phyloP scores from a whole-genome alignment of 805 yeast species.

The Alloascoidea hylecoeti region DNA sequence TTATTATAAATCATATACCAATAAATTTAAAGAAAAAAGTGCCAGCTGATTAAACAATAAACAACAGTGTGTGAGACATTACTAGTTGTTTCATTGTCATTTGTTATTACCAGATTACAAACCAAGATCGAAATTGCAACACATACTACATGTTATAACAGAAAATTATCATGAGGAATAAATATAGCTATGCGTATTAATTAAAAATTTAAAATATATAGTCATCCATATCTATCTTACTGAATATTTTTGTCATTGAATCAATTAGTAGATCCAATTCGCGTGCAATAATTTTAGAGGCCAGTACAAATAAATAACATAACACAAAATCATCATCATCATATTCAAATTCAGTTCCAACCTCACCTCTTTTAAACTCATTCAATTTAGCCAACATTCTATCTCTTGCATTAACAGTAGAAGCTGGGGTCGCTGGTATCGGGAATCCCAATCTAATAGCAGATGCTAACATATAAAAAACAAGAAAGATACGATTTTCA shows the following conservation, averaged over 20 bases:
- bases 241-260: background rate
- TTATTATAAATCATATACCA: too few species aligned
- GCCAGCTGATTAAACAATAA: too few species aligned
- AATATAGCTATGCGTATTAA: too few species aligned
- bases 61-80: too few species aligned
- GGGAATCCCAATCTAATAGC: constrained; percentile 68
- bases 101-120: too few species aligned
- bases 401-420: constrained; percentile 62
- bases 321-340: background rate
- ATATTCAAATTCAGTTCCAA: background rate
- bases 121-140: too few species aligned
- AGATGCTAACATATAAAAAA: constrained; percentile 68
- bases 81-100: too few species aligned
- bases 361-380: constrained; percentile 30
- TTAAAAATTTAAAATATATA: background rate
- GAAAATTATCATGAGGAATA: too few species aligned
- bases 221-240: background rate
- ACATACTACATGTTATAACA: too few species aligned
- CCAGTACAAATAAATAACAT: background rate
- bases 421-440: constrained; percentile 62
- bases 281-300: background rate
- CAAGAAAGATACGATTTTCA: constrained; percentile 56
- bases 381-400: constrained; percentile 51
- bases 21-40: too few species aligned
- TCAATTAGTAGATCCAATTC: background rate